Conservation (phyloP, 805 yeast genomes). For the Yamadazyma olivae region DNA sequence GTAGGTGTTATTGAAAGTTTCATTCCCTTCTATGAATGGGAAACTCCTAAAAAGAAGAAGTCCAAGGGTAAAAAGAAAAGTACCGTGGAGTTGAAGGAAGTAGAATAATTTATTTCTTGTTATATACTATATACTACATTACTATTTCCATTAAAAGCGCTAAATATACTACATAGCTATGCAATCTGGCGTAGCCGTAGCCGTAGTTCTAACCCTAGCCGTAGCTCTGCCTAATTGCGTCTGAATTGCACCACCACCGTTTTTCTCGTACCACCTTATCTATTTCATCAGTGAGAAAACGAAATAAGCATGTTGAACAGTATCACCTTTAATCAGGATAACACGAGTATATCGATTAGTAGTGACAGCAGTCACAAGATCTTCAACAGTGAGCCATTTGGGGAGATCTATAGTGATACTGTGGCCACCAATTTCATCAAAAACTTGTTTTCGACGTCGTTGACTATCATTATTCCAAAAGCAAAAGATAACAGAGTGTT, state of each 20-base stretch:
- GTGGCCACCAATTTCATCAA: constrained; percentile 30
- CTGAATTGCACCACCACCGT: too few relatives aligned
- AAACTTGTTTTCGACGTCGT: constrained; percentile 40
- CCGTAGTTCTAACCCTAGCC: too few relatives aligned
- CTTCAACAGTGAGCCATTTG: constrained; percentile 45
- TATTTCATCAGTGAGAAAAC: too few relatives aligned
- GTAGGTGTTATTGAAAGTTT: constrained; percentile 93
- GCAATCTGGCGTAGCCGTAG: too few relatives aligned
- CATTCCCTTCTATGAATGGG: constrained; percentile 85
- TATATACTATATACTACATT: too few relatives aligned
- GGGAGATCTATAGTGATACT: constrained; percentile 30
- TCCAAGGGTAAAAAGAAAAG: constrained; percentile 23
- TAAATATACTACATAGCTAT: too few relatives aligned
- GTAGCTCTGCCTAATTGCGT: too few relatives aligned
- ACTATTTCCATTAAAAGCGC: too few relatives aligned
- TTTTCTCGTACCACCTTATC: too few relatives aligned
- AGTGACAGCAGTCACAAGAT: constrained; percentile 32
- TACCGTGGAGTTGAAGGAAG: constrained; percentile 40
- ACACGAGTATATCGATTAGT: constrained; percentile 35
- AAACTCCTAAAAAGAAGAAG: constrained; percentile 39
- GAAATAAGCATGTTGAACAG: constrained; percentile 27
- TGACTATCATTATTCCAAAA: constrained; percentile 39
- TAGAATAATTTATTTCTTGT: constrained; percentile 14
- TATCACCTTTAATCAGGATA: constrained; percentile 41
- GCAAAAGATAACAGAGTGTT: constrained; percentile 24